These are phyloP conservation scores for Fusarium bactridioides DNA, from an alignment of 2,329 filamentous ascomycete genomes.

Conservation along the genomic window DNA sequence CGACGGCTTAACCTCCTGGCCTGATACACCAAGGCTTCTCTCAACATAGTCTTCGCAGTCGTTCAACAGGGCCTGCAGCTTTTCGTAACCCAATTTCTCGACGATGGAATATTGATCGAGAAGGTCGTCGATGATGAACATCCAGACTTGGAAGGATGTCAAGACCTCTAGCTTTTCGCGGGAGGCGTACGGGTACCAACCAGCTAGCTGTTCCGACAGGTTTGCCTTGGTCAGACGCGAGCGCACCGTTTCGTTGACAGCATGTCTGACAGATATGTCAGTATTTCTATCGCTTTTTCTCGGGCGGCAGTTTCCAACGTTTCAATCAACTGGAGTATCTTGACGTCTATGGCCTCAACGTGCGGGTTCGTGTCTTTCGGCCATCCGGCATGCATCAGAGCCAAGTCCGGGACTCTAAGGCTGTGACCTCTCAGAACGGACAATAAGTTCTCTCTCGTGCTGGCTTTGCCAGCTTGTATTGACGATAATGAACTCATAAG, in stretches of 20 bases:
- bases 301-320: accelerated
- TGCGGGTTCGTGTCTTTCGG: not conserved
- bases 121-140: not conserved
- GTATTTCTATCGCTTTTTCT: accelerated
- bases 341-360: not conserved
- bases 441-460: not conserved
- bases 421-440: not conserved
- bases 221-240: not conserved
- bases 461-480: not conserved
- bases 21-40: not conserved
- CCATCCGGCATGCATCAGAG: not conserved
- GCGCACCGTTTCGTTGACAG: not conserved
- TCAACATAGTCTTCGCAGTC: not conserved
- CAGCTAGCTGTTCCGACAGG: not conserved
- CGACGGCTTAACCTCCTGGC: not conserved
- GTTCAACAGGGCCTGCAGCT: not conserved
- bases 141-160: not conserved
- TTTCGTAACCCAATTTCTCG: not conserved
- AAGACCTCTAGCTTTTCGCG: not conserved
- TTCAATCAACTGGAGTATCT: not conserved
- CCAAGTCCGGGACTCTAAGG: not conserved
- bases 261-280: not conserved
- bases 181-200: not conserved
- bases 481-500: not conserved
- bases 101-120: not conserved